A percentile compares a stretch with the other conserved stretches of the same genome.
Conservation (phyloP, 2,329 filamentous ascomycete genomes). For the Aureobasidium sp. region DNA sequence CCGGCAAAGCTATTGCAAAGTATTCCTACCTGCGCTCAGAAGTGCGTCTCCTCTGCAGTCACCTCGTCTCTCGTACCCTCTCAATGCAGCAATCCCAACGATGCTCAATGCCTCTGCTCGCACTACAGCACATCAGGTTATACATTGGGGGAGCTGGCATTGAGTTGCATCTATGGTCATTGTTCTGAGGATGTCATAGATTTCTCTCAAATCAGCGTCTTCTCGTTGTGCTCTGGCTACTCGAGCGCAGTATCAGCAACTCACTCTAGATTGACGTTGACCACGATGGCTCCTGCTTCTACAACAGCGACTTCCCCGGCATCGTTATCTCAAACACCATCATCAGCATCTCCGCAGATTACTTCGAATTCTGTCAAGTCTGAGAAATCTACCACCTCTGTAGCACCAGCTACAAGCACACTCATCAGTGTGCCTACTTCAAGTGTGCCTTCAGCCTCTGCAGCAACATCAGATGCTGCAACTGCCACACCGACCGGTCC, state of each 20-base stretch:
- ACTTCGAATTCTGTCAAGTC: neutral
- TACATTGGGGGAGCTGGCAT: constrained; percentile 29
- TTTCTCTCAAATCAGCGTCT: constrained; percentile 18
- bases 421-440: neutral
- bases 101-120: constrained; percentile 27
- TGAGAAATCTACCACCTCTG: neutral
- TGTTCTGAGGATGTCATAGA: constrained; percentile 18
- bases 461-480: neutral
- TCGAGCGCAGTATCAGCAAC: constrained; percentile 23
- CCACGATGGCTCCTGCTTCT: constrained; percentile 16
- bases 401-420: neutral
- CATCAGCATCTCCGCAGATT: neutral
- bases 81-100: constrained; percentile 18
- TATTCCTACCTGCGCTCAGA: constrained; percentile 27
- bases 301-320: neutral
- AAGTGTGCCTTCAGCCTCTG: neutral
- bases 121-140: constrained; percentile 27
- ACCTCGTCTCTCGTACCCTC: constrained; percentile 19
- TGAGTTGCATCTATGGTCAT: constrained; percentile 17
- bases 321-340: neutral
- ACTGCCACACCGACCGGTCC: neutral
- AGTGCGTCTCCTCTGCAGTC: constrained; percentile 25
- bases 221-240: constrained; percentile 25
- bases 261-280: constrained; percentile 24
- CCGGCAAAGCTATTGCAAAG: constrained; percentile 10